phyloP scores from a whole-genome alignment of 441 rosid genomes.

The Geranium incanum region DNA sequence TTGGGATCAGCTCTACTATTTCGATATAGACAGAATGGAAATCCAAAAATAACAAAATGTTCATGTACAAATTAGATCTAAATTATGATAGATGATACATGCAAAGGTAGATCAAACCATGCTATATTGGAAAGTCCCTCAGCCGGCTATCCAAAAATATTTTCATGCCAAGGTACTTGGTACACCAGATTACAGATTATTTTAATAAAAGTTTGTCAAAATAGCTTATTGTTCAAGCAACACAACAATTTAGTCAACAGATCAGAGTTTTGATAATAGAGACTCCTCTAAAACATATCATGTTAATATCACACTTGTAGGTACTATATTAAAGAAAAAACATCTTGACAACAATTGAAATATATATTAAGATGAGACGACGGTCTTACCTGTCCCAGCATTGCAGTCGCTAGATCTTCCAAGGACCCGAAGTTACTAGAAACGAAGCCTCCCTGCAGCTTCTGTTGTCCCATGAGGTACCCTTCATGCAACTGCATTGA shows the following conservation, averaged over 20 bases:
- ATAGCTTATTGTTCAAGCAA: neutral
- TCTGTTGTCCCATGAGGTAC: slow-evolving; percentile 36
- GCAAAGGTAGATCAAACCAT: neutral
- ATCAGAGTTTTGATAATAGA: neutral
- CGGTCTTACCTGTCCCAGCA: slow-evolving; percentile 49
- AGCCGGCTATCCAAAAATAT: neutral
- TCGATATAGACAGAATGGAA: neutral
- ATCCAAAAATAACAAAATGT: neutral
- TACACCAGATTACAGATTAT: neutral
- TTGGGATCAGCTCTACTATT: neutral
- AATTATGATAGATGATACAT: neutral
- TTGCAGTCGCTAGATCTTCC: slow-evolving; percentile 50
- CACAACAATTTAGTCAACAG: slow-evolving; percentile 1
- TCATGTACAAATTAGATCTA: neutral
- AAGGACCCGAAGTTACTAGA: slow-evolving; percentile 43
- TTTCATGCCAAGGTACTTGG: neutral
- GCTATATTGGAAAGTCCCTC: neutral
- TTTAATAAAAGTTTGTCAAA: neutral
- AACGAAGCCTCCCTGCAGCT: slow-evolving; percentile 34
- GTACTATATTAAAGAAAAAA: neutral
- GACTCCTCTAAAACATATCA: neutral
- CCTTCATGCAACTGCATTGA: slow-evolving; percentile 34
- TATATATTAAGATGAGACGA: slow-evolving; percentile 13
- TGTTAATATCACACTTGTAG: neutral
- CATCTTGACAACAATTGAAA: slow-evolving; percentile 2